A percentile compares a stretch with the other conserved stretches of the same genome.
phyloP scores from a whole-genome alignment of 805 yeast species.

The Myxozyma kluyveri region DNA sequence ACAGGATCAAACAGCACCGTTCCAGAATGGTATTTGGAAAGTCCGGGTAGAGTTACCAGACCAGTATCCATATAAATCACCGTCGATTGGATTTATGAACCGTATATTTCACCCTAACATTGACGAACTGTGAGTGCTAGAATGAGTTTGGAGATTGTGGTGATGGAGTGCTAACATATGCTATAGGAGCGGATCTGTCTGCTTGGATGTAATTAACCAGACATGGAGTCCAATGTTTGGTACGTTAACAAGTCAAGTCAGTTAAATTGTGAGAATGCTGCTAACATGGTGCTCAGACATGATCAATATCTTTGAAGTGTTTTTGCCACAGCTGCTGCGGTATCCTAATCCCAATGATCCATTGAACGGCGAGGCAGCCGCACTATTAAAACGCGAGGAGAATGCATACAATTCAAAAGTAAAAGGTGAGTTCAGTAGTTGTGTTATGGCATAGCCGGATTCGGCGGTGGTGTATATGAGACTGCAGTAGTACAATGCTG shows the following conservation, averaged over 20 bases:
- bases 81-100: conserved; percentile 90
- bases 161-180: neutral
- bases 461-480: neutral
- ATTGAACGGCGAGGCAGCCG: conserved; percentile 83
- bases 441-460: too few species aligned
- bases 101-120: conserved; percentile 94
- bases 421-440: conserved; percentile 41
- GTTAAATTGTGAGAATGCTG: neutral
- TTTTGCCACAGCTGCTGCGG: conserved; percentile 83
- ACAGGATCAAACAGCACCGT: conserved; percentile 59
- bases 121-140: conserved; percentile 55
- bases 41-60: conserved; percentile 91
- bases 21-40: conserved; percentile 86
- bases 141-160: neutral
- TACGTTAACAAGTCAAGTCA: conserved; percentile 7
- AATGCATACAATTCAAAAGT: conserved; percentile 66
- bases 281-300: conserved; percentile 44
- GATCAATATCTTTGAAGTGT: conserved; percentile 84
- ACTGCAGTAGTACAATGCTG: neutral
- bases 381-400: conserved; percentile 67
- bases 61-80: conserved; percentile 92
- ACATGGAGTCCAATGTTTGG: conserved; percentile 98
- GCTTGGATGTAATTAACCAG: conserved; percentile 93
- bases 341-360: conserved; percentile 97
- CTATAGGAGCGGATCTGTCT: conserved; percentile 68